Conservation (phyloP, 371 early-diverging fungal genomes). For the Mortierella sp. region DNA sequence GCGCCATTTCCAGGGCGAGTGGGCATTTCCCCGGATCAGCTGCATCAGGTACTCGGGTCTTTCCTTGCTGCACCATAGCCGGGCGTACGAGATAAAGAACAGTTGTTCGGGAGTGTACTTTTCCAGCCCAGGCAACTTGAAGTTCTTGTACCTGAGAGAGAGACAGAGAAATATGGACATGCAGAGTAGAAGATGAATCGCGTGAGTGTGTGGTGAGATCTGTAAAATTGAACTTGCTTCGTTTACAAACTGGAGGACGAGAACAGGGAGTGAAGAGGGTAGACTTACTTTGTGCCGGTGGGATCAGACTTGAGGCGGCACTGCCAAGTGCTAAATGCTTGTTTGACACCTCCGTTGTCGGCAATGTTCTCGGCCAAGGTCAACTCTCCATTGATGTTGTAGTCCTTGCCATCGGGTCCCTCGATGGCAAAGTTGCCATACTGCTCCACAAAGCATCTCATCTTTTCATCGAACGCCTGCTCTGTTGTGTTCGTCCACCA, state of each 20-base stretch:
- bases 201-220: too few relatives aligned
- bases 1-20: conserved; percentile 66
- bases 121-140: conserved; percentile 11
- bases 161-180: not conserved
- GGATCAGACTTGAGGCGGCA: conserved; percentile 56
- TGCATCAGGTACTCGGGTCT: conserved; percentile 58
- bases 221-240: too few relatives aligned
- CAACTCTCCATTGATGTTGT: conserved; percentile 65
- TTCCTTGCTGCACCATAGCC: conserved; percentile 65
- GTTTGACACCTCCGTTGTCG: conserved; percentile 80
- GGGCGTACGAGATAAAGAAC: conserved; percentile 68
- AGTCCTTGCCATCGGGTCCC: conserved; percentile 15
- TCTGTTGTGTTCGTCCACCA: conserved; percentile 78
- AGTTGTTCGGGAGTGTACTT: conserved; percentile 60
- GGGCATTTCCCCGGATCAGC: conserved; percentile 63
- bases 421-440: conserved; percentile 58
- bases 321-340: conserved; percentile 61
- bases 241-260: not conserved
- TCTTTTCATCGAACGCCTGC: conserved; percentile 62
- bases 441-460: conserved; percentile 75
- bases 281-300: conserved; percentile 19
- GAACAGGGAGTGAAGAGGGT: not conserved
- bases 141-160: conserved; percentile 3
- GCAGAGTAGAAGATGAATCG: too few relatives aligned
- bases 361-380: conserved; percentile 83